Evolutionary conservation across 2,329 filamentous ascomycete genomes (phyloP), one percentile per base, ranked within the genome.

Genomic region (Exophiala xenobiotica): DNA sequence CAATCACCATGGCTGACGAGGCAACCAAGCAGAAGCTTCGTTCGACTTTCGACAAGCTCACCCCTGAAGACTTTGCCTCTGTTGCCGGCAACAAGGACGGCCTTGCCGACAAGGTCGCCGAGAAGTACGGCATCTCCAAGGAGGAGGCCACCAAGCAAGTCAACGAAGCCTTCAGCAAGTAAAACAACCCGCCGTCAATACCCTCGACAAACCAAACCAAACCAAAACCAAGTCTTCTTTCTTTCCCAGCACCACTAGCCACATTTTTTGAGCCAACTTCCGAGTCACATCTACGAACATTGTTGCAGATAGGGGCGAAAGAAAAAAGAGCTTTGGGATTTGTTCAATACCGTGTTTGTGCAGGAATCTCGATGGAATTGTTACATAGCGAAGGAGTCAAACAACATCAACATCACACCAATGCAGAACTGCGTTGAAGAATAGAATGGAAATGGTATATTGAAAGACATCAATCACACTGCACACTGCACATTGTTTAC

Each of bases 1-100:
- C n/a, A n/a, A 49, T 49, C 46, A 57, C 41, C 46, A 59, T 59
- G 57, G 57, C 57, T 39, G 54, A 59, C 54, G 57, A 55, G 27
- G 48, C 42, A 35, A 53, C 49, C 57, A 57, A 57, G 49, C 27
- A 48, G 18, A 47, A 46, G 38, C 52, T 59, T 54, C 51, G 57
- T 18, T 33, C 54, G 40, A 51, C 46, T 26, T 59, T 59, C 46
- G 57, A 59, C 51, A 59, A 59, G 49, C 54, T 59, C 54, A 57
- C 49, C 43, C 54, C 57, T 16, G 49, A 54, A n/a, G 57, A 59
- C 46, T 59, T 59, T 43, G 49, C 49, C 33, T 29, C 51, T 24
- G 50, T 51, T 42, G 47, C 51, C 27, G 57, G 57, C 24, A 53
- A 57, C 54, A 49, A 49, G 39, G 51, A 55, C 4, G 54, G 22